Base-by-base conservation (phyloP, 2,329 filamentous ascomycete genomes). In the Scedosporium minutisporum region DNA sequence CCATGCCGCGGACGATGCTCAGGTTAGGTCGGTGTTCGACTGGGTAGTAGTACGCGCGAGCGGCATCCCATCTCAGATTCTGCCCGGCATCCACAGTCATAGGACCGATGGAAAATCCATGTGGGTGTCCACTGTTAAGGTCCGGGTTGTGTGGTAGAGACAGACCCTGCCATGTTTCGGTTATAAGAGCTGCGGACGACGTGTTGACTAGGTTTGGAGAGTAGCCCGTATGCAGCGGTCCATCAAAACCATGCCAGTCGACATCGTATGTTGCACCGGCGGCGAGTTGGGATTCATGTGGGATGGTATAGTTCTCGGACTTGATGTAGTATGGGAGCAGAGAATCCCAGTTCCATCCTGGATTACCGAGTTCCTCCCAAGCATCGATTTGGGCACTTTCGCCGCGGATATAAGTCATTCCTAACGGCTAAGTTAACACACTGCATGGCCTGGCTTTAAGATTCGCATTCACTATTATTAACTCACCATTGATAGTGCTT, bases 81-180 rank as follows among this genome's bases (percentile, higher is more conserved):
- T 64, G 64, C 16, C 2, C 25, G 10, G 76, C 73, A 57, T 79
- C 73, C 38, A 84, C 76, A 62, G 77, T 81, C 65, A 75, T 79
- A 7, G 82, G 74, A 63, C 80, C 78, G 38, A 75, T 77, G 70
- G 77, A 79, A 4, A 78, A 78, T 4, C 82, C 82, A 3, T 81
- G 68, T 14, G 77, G 77, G 58, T 79, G 75, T 1, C 82, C 82
- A 14, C 75, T 73, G 48, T 78, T 76, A 48, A 83, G 69, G 0
- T 79, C 76, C 0, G 78, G 78, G 48, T 74, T 78, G 14, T 69
- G 64, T 4, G 64, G 60, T n/a, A 74, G 70, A 1, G 72, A 73
- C 2, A 77, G 60, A 10, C 44, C 64, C n/a, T 77, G 73, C 71
- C 75, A 82, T 0, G 72, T 67, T 10, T 72, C 64, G n/a, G 69